Evolutionary conservation across 257 asterid species (phyloP), one percentile per base, ranked within the genome.

Genomic region (Capsicum baccatum): DNA sequence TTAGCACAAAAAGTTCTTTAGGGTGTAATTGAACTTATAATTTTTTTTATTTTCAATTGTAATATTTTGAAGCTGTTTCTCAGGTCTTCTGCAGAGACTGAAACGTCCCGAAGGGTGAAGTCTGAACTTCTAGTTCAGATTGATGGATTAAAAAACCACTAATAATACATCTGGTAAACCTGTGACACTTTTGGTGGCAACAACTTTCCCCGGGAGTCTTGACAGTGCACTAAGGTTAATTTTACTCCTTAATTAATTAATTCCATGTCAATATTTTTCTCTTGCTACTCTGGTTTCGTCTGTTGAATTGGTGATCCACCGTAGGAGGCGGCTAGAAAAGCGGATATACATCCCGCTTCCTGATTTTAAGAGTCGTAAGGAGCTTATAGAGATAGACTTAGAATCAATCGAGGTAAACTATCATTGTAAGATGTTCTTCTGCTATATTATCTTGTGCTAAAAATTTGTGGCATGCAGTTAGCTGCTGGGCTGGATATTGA

Each of bases 51-150:
- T 59, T 59, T 59, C 17, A n/a, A 8, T 59, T 59, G 33, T 59
- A 59, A 19, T 59, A 57, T 13, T 62, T 1, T 19, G n/a, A 12
- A 64, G 47, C 5, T 64, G n/a, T 89, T 83, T 8, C 68, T 82
- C 84, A 93, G 99, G 88, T 98, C 97, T 67, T 91, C 99, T 6
- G 97, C 98, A 82, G 98, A 95, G 91, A 97, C 94, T 69, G 99
- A 95, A 85, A 91, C 98, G 66, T 95, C 99, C 50, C 89, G 97
- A 88, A 93, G 98, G 86, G 97, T 94, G 85, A 95, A 95, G 86
- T 93, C 96, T 85, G 97, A 94, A 83, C 97, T 93, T 87, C 91
- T 94, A 68, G 97, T 94, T 87, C 97, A 94, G 91, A 95, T 95
- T 66, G 99, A 94, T 85, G 98, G 98, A 66, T 98, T 95, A 79